Evolutionary conservation across 306 rosid species (phyloP).

Genomic region (Delonix regia): DNA sequence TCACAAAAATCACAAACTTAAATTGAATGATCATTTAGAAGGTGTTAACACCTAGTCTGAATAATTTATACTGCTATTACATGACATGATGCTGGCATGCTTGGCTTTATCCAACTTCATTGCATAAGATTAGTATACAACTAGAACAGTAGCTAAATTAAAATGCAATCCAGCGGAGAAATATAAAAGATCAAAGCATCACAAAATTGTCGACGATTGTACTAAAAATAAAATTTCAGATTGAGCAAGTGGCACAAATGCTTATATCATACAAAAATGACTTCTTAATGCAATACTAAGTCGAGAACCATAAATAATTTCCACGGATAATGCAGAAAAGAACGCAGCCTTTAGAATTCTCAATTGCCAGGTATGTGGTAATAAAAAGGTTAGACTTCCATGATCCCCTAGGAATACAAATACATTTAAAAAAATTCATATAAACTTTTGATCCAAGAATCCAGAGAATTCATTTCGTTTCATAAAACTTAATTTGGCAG

Average conservation of each 20-base stretch:
- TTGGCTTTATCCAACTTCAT: conserved; percentile 20
- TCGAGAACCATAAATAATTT: conserved; percentile 11
- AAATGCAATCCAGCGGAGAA: not conserved
- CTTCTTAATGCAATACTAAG: not conserved
- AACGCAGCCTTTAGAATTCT: conserved; percentile 7
- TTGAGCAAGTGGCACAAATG: not conserved
- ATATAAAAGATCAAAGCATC: conserved; percentile 15
- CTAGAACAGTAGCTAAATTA: conserved; percentile 9
- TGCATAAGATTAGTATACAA: conserved; percentile 15
- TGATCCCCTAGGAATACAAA: not conserved
- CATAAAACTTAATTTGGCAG: conserved; percentile 31
- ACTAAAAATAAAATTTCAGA: not conserved
- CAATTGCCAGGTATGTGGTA: conserved; percentile 9
- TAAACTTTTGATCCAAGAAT: conserved; percentile 22
- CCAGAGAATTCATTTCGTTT: conserved; percentile 9
- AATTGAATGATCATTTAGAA: conserved; percentile 20
- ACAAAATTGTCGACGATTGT: not conserved
- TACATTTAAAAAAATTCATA: not conserved
- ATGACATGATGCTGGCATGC: conserved; percentile 18
- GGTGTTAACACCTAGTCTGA: conserved; percentile 27
- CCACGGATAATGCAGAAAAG: conserved; percentile 17
- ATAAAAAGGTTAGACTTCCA: conserved; percentile 34
- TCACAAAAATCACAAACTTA: conserved; percentile 29
- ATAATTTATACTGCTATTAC: conserved; percentile 24
- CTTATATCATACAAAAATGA: conserved; percentile 19